Evolutionary conservation across 2,329 filamentous ascomycete species (phyloP).

Genomic region (Phialophora macrospora): DNA sequence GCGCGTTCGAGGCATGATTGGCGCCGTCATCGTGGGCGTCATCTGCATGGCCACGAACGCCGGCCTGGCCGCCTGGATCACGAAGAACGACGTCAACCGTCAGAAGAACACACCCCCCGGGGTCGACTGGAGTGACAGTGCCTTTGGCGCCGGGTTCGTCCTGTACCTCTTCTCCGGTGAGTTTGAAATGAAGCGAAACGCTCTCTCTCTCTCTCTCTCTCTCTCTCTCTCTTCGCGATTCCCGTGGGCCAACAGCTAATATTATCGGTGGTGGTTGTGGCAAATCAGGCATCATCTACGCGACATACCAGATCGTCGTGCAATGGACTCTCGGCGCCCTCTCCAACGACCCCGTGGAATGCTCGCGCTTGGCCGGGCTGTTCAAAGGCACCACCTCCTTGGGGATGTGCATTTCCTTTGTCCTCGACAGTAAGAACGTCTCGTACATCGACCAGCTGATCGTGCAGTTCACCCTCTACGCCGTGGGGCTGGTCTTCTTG

Average conservation of each 20-base stretch:
- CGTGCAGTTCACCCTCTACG: constrained; percentile 36
- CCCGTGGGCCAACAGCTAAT: too few species aligned
- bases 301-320: constrained; percentile 31
- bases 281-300: constrained; percentile 28
- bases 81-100: constrained; percentile 25
- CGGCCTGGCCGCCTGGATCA: constrained; percentile 31
- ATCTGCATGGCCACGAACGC: constrained; percentile 29
- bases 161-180: constrained; percentile 31
- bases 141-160: constrained; percentile 29
- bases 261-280: background rate
- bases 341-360: constrained; percentile 34
- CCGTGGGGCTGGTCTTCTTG: constrained; percentile 29
- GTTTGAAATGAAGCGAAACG: background rate
- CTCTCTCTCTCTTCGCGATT: too few species aligned
- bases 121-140: constrained; percentile 32
- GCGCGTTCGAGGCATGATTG: constrained; percentile 29
- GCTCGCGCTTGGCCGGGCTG: constrained; percentile 31
- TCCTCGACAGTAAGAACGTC: constrained; percentile 36
- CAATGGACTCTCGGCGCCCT: constrained; percentile 33
- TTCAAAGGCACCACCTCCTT: constrained; percentile 36
- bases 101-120: constrained; percentile 15
- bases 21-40: constrained; percentile 24
- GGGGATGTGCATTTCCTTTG: constrained; percentile 38
- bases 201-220: too few species aligned
- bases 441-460: constrained; percentile 34